These are phyloP conservation scores for Cyclotella distinguenda DNA, from an alignment of 108 stramenopile genomes.

Conservation along the genomic window DNA sequence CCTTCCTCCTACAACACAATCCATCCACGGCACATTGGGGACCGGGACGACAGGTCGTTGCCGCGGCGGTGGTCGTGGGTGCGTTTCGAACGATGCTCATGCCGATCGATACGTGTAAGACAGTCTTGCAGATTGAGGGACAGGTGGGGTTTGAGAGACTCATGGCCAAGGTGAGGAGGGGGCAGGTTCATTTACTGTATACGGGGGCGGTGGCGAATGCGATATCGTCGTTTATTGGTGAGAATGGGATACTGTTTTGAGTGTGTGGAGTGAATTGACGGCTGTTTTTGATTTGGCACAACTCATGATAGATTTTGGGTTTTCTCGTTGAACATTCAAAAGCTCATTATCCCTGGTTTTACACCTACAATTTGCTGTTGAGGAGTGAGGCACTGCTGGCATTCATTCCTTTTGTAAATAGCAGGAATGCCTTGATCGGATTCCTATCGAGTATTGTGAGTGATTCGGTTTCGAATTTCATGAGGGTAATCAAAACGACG, in stretches of 20 bases:
- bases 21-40: slow-evolving; percentile 60
- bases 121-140: slow-evolving; percentile 92
- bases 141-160: slow-evolving; percentile 64
- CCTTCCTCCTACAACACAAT: slow-evolving; percentile 57
- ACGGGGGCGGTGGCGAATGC: slow-evolving; percentile 72
- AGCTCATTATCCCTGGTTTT: slow-evolving; percentile 87
- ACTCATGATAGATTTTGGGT: neutral
- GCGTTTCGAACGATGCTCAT: slow-evolving; percentile 69
- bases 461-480: slow-evolving; percentile 76
- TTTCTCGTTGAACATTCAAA: neutral
- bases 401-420: slow-evolving; percentile 40
- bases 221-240: slow-evolving; percentile 52
- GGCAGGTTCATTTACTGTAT: slow-evolving; percentile 71
- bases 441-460: slow-evolving; percentile 70
- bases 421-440: slow-evolving; percentile 75
- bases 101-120: slow-evolving; percentile 94
- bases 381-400: slow-evolving; percentile 37
- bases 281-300: neutral
- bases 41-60: slow-evolving; percentile 69
- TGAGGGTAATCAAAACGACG: slow-evolving; percentile 87
- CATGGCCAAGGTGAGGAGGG: slow-evolving; percentile 60
- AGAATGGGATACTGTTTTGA: neutral
- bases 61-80: slow-evolving; percentile 81
- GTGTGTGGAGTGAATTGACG: too few species aligned
- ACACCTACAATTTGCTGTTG: slow-evolving; percentile 65